A percentile compares a stretch with the other conserved stretches of the same genome.
These are phyloP conservation scores for Calonectria naviculata DNA, from an alignment of 2,329 filamentous ascomycete genomes.

Conservation along the genomic window DNA sequence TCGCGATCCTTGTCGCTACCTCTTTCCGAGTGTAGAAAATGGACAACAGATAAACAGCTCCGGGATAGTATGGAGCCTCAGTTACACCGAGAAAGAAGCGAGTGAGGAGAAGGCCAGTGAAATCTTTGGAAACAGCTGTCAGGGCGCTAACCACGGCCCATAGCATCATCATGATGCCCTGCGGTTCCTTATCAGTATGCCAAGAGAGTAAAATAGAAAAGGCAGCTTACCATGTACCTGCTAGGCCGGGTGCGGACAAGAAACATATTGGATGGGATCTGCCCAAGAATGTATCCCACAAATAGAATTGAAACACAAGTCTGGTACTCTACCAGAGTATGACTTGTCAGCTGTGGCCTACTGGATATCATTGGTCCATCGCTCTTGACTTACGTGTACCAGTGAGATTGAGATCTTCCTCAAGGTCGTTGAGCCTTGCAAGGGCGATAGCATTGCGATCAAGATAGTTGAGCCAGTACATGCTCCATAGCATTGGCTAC, in stretches of 20 bases:
- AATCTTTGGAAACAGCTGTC: constrained; percentile 60
- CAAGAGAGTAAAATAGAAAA: not conserved
- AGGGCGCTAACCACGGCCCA: constrained; percentile 61
- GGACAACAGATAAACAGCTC: constrained; percentile 55
- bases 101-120: constrained; percentile 59
- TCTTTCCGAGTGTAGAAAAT: constrained; percentile 66
- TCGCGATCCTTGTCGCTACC: constrained; percentile 54
- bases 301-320: constrained; percentile 46
- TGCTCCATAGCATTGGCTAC: constrained; percentile 49
- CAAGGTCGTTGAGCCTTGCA: constrained; percentile 48
- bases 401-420: constrained; percentile 41
- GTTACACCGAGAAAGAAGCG: constrained; percentile 56
- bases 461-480: constrained; percentile 58
- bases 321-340: constrained; percentile 42
- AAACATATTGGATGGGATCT: constrained; percentile 57
- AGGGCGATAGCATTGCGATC: constrained; percentile 60
- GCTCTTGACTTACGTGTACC: constrained; percentile 18
- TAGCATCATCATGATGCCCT: constrained; percentile 55
- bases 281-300: constrained; percentile 58
- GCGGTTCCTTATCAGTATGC: not conserved
- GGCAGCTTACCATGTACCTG: constrained; percentile 49
- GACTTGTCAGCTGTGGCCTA: not conserved
- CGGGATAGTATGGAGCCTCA: constrained; percentile 53
- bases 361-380: rapidly evolving
- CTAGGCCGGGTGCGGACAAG: constrained; percentile 54